Base-by-base conservation (phyloP, 176 grass and related monocot species). In the Juncus inflexus region DNA sequence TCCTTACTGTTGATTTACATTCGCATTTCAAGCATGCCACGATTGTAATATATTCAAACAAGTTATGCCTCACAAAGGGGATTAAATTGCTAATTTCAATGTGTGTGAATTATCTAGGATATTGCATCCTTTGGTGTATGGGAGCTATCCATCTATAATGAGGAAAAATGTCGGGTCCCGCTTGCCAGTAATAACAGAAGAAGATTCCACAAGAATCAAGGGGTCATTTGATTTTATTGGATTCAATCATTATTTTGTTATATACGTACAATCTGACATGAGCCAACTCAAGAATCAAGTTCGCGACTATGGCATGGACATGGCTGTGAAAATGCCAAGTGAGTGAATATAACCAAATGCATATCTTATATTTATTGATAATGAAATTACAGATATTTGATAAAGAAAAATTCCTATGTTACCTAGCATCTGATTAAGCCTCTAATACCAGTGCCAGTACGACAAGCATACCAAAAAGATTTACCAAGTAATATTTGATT, bases 221-320 rank as follows among this genome's bases (percentile, higher is more conserved):
- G 81, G 78, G 6, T 83, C 86, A 0, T 85, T 87, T 43, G 90
- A 90, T 65, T 95, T 95, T 79, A 49, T 87, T 37, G 90, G 86
- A 53, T 45, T 95, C 55, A 95, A 90, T 4, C 86, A 95, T 41
- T 95, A 95, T 61, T 0, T 66, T 15, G 69, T 58, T 4, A 0
- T 66, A 2, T 80, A 75, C 4, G 39, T 79, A 7, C 49, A 13
- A 65, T 60, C 62, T 4, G 11, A 52, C 5, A 35, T 50, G 10
- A 8, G 45, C 11, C 14, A 55, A 7, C 77, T 86, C 12, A 28
- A 56, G 7, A 7, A 80, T 0, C 36, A 51, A 56, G 9, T 10
- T 42, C n/a, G 63, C 15, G 86, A 95, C 40, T 87, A 87, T 61
- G 74, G 71, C 71, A 63, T 9, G 0, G 83, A 95, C 1, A 74